A percentile compares a stretch with the other conserved stretches of the same genome.
These are phyloP conservation scores for Delonix regia DNA, from an alignment of 306 rosid species.

Conservation along the genomic window DNA sequence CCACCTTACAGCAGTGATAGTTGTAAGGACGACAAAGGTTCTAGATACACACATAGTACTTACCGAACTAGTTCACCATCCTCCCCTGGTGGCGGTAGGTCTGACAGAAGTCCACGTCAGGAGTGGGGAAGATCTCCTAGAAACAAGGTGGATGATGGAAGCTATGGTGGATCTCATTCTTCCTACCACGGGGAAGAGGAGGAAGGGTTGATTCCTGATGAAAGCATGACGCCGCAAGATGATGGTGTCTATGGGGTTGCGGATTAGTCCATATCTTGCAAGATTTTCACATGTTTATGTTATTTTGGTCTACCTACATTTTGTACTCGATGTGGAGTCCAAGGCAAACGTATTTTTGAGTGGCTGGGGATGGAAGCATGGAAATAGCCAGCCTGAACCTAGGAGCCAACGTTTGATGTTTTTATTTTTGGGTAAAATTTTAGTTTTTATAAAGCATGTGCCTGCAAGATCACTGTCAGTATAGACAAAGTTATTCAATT, in stretches of 20 bases:
- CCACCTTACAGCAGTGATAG: neutral
- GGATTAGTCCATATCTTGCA: constrained; percentile 17
- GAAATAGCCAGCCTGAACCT: constrained; percentile 32
- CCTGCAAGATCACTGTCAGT: no score
- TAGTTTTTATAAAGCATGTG: neutral
- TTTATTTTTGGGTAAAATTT: constrained; percentile 29
- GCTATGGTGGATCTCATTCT: constrained; percentile 39
- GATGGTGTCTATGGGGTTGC: constrained; percentile 29
- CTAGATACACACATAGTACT: neutral
- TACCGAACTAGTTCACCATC: constrained; percentile 19
- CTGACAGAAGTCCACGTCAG: constrained; percentile 33
- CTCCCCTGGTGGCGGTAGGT: constrained; percentile 27
- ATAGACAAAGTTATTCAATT: constrained; percentile 6
- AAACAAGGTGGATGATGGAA: constrained; percentile 23
- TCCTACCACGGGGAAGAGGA: constrained; percentile 62
- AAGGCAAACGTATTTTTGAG: constrained; percentile 46
- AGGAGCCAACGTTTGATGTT: neutral
- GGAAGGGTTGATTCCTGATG: constrained; percentile 84
- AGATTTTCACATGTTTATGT: constrained; percentile 6
- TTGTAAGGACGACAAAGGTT: constrained; percentile 30
- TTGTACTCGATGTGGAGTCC: constrained; percentile 24
- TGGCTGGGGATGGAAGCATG: constrained; percentile 37
- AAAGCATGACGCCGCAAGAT: constrained; percentile 69
- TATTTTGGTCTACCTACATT: constrained; percentile 31
- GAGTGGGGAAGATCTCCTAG: constrained; percentile 41